phyloP scores from a whole-genome alignment of 176 grass and related monocot genomes.

The Musa schizocarpa region DNA sequence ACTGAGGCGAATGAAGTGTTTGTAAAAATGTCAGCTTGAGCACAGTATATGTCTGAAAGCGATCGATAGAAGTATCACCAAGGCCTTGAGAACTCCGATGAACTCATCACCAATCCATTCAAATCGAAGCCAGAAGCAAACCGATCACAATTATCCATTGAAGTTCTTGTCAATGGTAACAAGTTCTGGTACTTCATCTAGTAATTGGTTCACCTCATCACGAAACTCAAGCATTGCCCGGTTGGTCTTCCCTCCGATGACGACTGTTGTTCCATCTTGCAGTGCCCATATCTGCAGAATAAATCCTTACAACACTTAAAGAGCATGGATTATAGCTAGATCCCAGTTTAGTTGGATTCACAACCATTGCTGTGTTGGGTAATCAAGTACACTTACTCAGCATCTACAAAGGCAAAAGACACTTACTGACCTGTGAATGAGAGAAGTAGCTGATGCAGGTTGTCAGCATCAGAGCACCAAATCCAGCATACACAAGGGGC shows the following conservation, averaged over 20 bases:
- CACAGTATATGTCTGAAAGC: background rate
- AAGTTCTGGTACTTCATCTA: constrained; percentile 79
- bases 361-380: no score
- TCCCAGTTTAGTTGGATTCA: background rate
- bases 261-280: constrained; percentile 81
- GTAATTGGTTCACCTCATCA: constrained; percentile 68
- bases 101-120: background rate
- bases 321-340: background rate
- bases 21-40: no score
- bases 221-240: constrained; percentile 81
- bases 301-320: background rate
- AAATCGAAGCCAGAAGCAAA: background rate
- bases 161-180: constrained; percentile 25
- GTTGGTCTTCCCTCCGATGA: constrained; percentile 75
- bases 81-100: background rate
- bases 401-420: background rate
- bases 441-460: constrained; percentile 92
- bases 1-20: background rate
- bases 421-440: constrained; percentile 47
- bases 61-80: background rate
- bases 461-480: constrained; percentile 90
- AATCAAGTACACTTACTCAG: no score
- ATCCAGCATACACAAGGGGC: constrained; percentile 90
- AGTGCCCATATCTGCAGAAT: constrained; percentile 75
- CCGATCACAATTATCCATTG: constrained; percentile 11